A percentile compares a stretch with the other conserved stretches of the same genome.
Conservation (phyloP, 345 rosid genomes). For the Eucalyptus rudis region DNA sequence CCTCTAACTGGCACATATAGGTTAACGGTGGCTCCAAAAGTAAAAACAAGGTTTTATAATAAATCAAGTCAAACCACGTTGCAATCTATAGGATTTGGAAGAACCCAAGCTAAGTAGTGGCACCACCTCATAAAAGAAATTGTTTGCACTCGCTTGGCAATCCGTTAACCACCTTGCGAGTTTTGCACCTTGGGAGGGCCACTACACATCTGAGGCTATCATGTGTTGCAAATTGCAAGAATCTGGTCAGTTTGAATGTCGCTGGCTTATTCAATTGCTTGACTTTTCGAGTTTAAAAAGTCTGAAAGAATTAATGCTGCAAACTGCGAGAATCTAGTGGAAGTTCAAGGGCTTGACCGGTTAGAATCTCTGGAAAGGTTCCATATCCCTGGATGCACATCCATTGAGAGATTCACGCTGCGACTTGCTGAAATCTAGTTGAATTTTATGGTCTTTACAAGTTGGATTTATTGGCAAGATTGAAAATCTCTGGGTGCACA, state of each 20-base stretch:
- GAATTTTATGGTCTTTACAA: neutral
- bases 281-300: neutral
- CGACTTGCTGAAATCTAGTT: neutral
- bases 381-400: neutral
- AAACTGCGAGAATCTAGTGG: neutral
- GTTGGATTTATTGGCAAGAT: neutral
- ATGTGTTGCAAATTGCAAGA: neutral
- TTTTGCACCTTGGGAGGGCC: neutral
- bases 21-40: neutral
- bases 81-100: neutral
- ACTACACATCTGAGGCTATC: neutral
- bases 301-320: neutral
- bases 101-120: rapidly evolving
- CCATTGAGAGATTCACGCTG: neutral
- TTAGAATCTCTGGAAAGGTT: neutral
- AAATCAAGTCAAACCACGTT: neutral
- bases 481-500: neutral
- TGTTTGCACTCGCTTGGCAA: neutral
- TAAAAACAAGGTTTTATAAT: too few species aligned
- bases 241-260: neutral
- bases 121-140: rapidly evolving
- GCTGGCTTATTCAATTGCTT: rapidly evolving
- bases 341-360: neutral
- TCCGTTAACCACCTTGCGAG: neutral
- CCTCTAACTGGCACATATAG: neutral